Base-by-base conservation (phyloP, 2,329 filamentous ascomycete genomes). In the Colletotrichum australisinense region DNA sequence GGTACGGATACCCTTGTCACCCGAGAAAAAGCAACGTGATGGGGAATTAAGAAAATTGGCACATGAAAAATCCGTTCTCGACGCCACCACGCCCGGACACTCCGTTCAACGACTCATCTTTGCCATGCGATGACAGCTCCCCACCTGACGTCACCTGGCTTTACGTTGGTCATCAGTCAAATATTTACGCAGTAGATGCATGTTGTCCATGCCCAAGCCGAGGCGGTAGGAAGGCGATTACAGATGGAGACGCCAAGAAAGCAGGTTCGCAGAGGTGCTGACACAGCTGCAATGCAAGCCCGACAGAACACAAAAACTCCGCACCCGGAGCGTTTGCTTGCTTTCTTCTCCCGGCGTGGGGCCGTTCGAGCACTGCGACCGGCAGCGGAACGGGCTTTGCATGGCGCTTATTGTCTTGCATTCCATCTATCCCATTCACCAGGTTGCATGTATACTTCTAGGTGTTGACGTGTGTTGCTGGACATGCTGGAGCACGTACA, bases 41-140 rank as follows among this genome's bases (percentile, higher is more conserved):
- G 16, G 32, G 35, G 62, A 12, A 58, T 35, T 19, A 55, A 67
- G 53, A 67, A 30, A 3, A 38, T 38, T 46, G n/a, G 30, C 60
- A 64, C 5, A 35, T 55, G 59, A 4, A 26, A 68, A 46, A 62
- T 46, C 30, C 59, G 46, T 55, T 53, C 11, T 58, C 22, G 57
- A 64, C 66, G 66, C 70, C 66, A 64, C 58, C 56, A 53, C 24
- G 16, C 42, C 42, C 58, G 58, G 24, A 38, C 11, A 64, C 11
- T 24, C 69, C 49, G 59, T 32, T 69, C 38, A 57, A 60, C 66
- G 70, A 69, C 42, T 73, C 70, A 59, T 69, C 30, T 11, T 42
- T 63, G 19, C 26, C 8, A 28, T 32, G 42, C 42, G 28, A 32
- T 26, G 38, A 14, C 26, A 56, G 53, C 53, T 26, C 28, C n/a